These are phyloP conservation scores for Hypericum androsaemum DNA, from an alignment of 345 rosid genomes.

Conservation along the genomic window DNA sequence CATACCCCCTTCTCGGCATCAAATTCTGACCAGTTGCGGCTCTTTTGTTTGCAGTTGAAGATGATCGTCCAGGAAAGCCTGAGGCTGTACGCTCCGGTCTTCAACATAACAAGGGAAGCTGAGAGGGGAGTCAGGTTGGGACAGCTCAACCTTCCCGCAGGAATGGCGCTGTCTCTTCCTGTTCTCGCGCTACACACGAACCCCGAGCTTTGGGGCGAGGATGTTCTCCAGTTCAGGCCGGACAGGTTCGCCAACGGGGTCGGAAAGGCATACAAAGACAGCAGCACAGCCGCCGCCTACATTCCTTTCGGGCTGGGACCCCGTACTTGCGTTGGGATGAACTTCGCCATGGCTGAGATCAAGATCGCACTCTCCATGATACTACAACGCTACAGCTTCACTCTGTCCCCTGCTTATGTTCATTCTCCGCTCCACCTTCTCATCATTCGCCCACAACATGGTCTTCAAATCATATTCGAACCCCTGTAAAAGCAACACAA, in stretches of 20 bases:
- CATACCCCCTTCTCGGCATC: neutral
- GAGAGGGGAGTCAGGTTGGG: neutral
- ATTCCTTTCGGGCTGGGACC: neutral
- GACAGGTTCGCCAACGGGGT: neutral
- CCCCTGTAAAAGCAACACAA: no score
- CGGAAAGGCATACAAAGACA: neutral
- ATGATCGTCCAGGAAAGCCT: neutral
- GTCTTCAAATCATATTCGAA: slow-evolving; percentile 1
- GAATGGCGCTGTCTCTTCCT: neutral
- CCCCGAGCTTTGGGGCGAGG: neutral
- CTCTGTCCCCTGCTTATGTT: neutral
- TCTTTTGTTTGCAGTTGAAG: neutral
- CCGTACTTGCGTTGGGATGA: neutral
- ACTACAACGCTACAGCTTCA: neutral
- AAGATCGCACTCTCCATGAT: slow-evolving; percentile 4
- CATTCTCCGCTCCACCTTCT: neutral
- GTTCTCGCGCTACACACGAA: neutral
- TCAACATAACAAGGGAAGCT: neutral
- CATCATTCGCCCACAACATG: neutral
- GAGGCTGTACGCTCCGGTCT: slow-evolving; percentile 1
- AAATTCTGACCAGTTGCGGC: neutral
- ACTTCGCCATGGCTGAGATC: neutral
- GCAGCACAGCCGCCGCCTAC: neutral
- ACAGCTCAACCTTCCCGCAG: neutral
- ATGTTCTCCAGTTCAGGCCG: neutral